These are phyloP conservation scores for Immersiella caudata DNA, from an alignment of 495 filamentous ascomycete genomes.

Conservation along the genomic window DNA sequence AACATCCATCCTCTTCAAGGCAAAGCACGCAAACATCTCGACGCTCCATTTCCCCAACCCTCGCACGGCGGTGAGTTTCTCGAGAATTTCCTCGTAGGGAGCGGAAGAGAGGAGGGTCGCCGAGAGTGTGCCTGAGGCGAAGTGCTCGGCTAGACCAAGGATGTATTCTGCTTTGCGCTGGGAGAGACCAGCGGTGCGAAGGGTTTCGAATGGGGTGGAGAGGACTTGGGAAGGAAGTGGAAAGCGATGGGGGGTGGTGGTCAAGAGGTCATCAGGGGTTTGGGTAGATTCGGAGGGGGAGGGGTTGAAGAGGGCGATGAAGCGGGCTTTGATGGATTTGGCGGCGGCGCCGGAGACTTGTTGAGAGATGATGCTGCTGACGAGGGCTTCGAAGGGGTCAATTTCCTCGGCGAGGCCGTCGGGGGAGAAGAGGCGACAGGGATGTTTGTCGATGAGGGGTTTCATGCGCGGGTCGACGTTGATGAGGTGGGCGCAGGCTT, in stretches of 20 bases:
- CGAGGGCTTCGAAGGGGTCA: conserved; percentile 83
- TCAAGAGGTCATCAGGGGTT: conserved; percentile 3
- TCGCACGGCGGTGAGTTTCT: conserved; percentile 79
- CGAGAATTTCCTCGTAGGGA: conserved; percentile 81
- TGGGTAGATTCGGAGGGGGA: conserved; percentile 21
- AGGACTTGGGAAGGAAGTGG: conserved; percentile 76
- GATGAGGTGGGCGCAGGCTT: conserved; percentile 78
- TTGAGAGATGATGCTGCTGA: conserved; percentile 88
- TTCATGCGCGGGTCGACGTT: conserved; percentile 73
- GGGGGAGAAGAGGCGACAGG: conserved; percentile 77
- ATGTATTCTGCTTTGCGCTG: conserved; percentile 95
- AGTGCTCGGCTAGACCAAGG: conserved; percentile 79
- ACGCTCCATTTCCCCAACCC: conserved; percentile 90
- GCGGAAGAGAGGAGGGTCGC: conserved; percentile 74
- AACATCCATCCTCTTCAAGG: conserved; percentile 87
- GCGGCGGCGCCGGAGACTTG: conserved; percentile 94
- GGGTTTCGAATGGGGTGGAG: conserved; percentile 56
- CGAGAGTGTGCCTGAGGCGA: conserved; percentile 70
- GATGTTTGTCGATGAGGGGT: conserved; percentile 71
- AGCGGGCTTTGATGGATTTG: conserved; percentile 81
- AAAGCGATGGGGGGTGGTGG: conserved; percentile 49
- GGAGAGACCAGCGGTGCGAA: conserved; percentile 85
- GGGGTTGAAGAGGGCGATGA: conserved; percentile 71
- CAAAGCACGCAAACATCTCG: conserved; percentile 97
- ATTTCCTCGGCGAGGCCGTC: conserved; percentile 80